Percentiles rank a stretch among this genome's conserved stretches.
These are phyloP conservation scores for Amborella trichopoda DNA, from an alignment of 164 flowering plant species.

Conservation along the genomic window DNA sequence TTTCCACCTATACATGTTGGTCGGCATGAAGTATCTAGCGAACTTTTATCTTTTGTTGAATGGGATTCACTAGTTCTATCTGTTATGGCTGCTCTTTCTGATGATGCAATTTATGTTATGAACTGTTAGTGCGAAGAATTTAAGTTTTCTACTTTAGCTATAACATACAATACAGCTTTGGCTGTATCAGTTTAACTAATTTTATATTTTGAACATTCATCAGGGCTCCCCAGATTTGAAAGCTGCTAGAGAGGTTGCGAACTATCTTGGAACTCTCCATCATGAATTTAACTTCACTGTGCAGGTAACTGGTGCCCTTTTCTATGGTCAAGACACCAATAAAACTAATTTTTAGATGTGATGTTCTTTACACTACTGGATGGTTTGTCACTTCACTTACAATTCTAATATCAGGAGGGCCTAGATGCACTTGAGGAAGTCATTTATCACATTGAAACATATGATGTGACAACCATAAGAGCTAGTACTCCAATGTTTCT, in stretches of 20 bases:
- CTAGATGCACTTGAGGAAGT: conserved; percentile 94
- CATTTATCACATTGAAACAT: conserved; percentile 90
- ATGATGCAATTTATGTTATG: too few relatives aligned
- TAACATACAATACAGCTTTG: too few relatives aligned
- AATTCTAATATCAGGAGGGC: conserved; percentile 54
- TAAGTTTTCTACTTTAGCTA: too few relatives aligned
- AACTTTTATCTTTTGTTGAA: too few relatives aligned
- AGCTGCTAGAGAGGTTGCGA: conserved; percentile 93
- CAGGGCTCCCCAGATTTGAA: conserved; percentile 95
- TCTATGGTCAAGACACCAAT: not conserved
- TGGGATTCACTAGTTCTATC: too few relatives aligned
- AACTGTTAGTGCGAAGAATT: too few relatives aligned
- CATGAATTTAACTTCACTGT: conserved; percentile 90
- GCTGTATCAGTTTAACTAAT: too few relatives aligned
- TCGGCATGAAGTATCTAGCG: too few relatives aligned
- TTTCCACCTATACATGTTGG: too few relatives aligned
- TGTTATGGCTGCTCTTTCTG: too few relatives aligned
- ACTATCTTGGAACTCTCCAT: conserved; percentile 80
- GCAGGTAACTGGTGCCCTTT: conserved; percentile 36
- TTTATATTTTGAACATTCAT: too few relatives aligned
- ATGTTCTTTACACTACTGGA: not conserved
- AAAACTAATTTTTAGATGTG: not conserved
- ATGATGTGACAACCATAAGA: conserved; percentile 90
- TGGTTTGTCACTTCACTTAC: not conserved
- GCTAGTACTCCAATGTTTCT: conserved; percentile 99